These are phyloP conservation scores for Mycena epipterygia DNA, from an alignment of 768 basidiomycete species.

Conservation along the genomic window DNA sequence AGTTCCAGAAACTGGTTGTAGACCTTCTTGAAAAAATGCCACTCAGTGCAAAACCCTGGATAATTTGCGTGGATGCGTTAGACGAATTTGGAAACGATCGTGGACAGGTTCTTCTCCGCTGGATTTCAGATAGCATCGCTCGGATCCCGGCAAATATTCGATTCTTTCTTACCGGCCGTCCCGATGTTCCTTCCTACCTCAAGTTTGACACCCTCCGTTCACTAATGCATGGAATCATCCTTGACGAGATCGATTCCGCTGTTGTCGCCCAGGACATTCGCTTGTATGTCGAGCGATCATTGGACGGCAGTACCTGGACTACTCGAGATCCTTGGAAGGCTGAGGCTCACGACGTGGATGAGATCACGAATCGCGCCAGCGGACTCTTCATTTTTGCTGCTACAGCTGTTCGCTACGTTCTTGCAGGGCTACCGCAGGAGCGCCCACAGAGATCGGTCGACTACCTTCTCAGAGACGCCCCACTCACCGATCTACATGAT, in stretches of 20 bases:
- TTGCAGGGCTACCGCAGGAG: background rate
- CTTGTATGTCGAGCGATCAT: background rate
- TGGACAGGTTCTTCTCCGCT: background rate
- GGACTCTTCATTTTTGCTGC: constrained; percentile 6
- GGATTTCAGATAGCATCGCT: background rate
- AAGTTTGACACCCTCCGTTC: background rate
- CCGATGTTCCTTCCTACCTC: background rate
- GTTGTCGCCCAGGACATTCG: background rate
- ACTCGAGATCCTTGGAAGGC: background rate
- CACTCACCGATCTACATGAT: background rate
- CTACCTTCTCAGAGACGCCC: background rate
- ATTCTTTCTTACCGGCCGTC: constrained; percentile 4
- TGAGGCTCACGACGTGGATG: background rate
- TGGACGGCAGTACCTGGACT: constrained; percentile 4
- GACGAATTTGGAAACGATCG: constrained; percentile 4
- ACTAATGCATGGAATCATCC: background rate
- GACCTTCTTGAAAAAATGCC: background rate
- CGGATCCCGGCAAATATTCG: background rate
- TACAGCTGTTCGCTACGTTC: background rate
- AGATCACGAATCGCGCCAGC: background rate
- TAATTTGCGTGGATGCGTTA: background rate
- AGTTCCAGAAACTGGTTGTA: constrained; percentile 4
- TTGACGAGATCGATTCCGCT: background rate
- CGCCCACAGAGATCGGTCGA: background rate
- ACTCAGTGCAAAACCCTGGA: background rate